Conservation (phyloP, 306 rosid genomes). For the Sophora flavescens region DNA sequence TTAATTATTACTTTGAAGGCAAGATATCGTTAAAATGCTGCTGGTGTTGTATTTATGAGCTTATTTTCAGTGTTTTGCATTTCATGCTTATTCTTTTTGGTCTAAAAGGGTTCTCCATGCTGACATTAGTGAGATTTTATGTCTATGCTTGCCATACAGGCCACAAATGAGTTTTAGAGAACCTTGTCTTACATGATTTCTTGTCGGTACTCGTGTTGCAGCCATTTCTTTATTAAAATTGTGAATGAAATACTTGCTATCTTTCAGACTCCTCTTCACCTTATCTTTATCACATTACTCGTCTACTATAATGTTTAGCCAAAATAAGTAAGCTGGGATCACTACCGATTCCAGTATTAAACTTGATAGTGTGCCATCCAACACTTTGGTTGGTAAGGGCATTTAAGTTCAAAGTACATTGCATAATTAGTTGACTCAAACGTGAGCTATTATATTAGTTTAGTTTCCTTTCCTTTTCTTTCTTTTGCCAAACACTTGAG, state of each 20-base stretch:
- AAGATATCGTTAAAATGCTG: neutral
- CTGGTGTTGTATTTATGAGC: neutral
- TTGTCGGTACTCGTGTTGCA: neutral
- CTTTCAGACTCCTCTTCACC: conserved; percentile 6
- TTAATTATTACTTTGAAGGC: conserved; percentile 12
- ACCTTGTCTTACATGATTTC: conserved; percentile 2
- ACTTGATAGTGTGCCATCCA: neutral
- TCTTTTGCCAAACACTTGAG: neutral
- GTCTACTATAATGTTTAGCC: neutral
- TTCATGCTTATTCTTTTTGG: neutral
- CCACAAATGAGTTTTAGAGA: neutral
- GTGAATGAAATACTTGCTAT: conserved; percentile 16
- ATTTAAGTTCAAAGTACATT: neutral
- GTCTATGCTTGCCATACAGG: conserved; percentile 1
- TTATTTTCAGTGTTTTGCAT: neutral
- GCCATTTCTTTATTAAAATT: neutral
- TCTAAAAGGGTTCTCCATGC: conserved; percentile 26
- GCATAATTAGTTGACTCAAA: conserved; percentile 4
- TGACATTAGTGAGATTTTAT: conserved; percentile 6
- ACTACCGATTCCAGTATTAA: neutral
- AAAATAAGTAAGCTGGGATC: conserved; percentile 7
- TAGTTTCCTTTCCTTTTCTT: neutral
- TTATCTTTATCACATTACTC: neutral
- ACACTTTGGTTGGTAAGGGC: neutral
- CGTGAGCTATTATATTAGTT: conserved; percentile 1